Percentiles rank a stretch among this genome's conserved stretches.
Conservation (phyloP, 176 grass and related monocot genomes). For the Ananas comosus region DNA sequence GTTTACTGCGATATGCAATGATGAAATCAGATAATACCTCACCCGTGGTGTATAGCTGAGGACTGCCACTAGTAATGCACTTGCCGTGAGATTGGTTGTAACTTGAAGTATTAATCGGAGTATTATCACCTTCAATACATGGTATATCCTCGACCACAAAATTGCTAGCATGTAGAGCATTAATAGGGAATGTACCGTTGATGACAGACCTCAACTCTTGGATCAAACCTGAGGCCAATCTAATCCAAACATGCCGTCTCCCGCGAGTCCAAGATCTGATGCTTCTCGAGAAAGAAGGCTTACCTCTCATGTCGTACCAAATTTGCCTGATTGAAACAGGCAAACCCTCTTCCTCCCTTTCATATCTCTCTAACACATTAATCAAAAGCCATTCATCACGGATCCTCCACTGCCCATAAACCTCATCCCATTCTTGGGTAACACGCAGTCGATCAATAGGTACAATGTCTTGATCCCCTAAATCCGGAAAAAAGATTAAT, state of each 20-base stretch:
- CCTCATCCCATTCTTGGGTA: conserved; percentile 67
- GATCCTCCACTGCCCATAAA: conserved; percentile 46
- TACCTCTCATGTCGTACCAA: conserved; percentile 50
- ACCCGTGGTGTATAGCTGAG: too few species aligned
- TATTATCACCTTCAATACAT: not conserved
- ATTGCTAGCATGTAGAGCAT: conserved; percentile 4
- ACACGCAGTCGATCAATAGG: conserved; percentile 31
- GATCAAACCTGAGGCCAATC: conserved; percentile 30
- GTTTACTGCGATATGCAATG: conserved; percentile 17
- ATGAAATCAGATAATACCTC: conserved; percentile 38
- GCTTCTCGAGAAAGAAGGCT: conserved; percentile 27
- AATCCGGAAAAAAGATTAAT: conserved; percentile 61
- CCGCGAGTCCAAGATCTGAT: conserved; percentile 47
- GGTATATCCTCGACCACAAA: not conserved
- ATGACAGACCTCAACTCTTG: conserved; percentile 37
- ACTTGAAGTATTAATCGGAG: too few species aligned
- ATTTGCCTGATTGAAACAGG: conserved; percentile 50
- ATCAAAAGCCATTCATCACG: conserved; percentile 67
- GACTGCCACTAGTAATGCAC: not conserved
- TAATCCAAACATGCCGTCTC: conserved; percentile 25
- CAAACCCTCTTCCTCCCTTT: conserved; percentile 33
- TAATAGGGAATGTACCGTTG: conserved; percentile 12
- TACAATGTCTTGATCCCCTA: conserved; percentile 47
- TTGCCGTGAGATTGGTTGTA: too few species aligned
- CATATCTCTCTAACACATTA: conserved; percentile 33